These are phyloP conservation scores for Xylaria venustula DNA, from an alignment of 495 filamentous ascomycete genomes.

Conservation along the genomic window DNA sequence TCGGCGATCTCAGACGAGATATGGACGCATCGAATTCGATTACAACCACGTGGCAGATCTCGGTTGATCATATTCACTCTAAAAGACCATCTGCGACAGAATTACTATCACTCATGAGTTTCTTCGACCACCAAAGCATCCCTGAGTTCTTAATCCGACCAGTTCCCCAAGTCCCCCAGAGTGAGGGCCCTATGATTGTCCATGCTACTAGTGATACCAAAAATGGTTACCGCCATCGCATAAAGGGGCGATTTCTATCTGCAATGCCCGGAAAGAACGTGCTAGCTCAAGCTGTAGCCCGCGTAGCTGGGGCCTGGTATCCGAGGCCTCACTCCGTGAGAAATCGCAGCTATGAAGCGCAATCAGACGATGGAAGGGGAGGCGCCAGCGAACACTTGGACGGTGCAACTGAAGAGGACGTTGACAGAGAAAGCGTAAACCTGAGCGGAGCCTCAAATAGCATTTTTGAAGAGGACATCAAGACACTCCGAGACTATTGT, in stretches of 20 bases:
- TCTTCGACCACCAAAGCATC: constrained; percentile 36
- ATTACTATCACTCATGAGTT: constrained; percentile 39
- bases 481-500: constrained; percentile 38
- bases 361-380: background rate
- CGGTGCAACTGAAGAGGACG: constrained; percentile 32
- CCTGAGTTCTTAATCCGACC: constrained; percentile 15
- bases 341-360: background rate
- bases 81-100: constrained; percentile 29
- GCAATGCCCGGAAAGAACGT: too few species aligned
- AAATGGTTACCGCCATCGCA: background rate
- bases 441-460: background rate
- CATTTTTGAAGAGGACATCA: constrained; percentile 43
- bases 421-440: too few species aligned
- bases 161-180: too few species aligned
- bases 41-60: constrained; percentile 35
- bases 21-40: constrained; percentile 25
- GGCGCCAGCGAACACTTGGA: background rate
- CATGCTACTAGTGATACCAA: background rate
- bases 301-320: too few species aligned
- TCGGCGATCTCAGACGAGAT: constrained; percentile 31
- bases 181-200: too few species aligned
- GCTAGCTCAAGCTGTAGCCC: too few species aligned
- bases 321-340: too few species aligned
- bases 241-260: too few species aligned
- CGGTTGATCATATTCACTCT: constrained; percentile 29